phyloP scores from a whole-genome alignment of 768 basidiomycete species.

The Boletus rex-veris region DNA sequence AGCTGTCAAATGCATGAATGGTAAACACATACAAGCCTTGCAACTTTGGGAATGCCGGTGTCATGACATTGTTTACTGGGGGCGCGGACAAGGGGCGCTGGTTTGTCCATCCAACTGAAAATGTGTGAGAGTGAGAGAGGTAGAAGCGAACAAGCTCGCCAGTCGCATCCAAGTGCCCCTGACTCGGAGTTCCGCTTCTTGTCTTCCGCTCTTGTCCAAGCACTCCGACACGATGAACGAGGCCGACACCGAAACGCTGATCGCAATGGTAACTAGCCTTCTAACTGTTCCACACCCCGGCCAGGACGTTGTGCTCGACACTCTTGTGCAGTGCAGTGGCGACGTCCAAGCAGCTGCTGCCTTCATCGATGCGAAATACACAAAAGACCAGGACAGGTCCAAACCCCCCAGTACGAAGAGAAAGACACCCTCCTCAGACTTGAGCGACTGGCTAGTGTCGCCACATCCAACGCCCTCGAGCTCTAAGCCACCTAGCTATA shows the following conservation, averaged over 20 bases:
- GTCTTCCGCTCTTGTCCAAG: no score
- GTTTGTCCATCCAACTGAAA: constrained; percentile 7
- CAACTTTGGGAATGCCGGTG: background rate
- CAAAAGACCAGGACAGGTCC: constrained; percentile 4
- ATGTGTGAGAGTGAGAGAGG: background rate
- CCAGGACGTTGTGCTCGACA: constrained; percentile 50
- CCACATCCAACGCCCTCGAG: constrained; percentile 17
- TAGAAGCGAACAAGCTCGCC: background rate
- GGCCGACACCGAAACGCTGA: constrained; percentile 61
- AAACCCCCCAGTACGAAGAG: constrained; percentile 36
- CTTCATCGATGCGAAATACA: constrained; percentile 31
- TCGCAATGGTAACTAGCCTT: constrained; percentile 65
- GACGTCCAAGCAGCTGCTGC: constrained; percentile 51
- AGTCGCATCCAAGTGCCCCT: constrained; percentile 1
- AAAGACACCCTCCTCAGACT: constrained; percentile 42
- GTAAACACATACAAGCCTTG: constrained; percentile 13
- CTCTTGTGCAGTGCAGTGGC: constrained; percentile 54
- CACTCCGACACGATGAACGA: constrained; percentile 19
- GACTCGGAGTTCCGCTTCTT: background rate
- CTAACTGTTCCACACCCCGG: constrained; percentile 35
- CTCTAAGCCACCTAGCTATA: constrained; percentile 20
- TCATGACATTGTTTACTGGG: background rate
- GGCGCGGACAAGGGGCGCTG: background rate
- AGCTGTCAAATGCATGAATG: background rate
- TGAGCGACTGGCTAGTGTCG: constrained; percentile 54